A percentile compares a stretch with the other conserved stretches of the same genome.
These are phyloP conservation scores for Phalaenopsis aphrodite DNA, from an alignment of 106 monocot genomes.

Conservation along the genomic window DNA sequence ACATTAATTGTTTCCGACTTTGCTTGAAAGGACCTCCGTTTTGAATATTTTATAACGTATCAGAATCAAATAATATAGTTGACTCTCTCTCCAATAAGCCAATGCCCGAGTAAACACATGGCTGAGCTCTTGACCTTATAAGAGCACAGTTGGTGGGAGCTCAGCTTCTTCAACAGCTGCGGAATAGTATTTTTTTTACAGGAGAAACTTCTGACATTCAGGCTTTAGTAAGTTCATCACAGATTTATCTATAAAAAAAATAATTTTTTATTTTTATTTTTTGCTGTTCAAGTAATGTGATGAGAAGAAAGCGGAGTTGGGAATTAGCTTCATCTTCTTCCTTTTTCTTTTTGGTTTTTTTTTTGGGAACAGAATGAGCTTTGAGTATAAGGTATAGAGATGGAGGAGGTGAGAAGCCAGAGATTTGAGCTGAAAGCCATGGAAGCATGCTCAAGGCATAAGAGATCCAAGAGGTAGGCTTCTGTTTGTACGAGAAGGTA, in stretches of 20 bases:
- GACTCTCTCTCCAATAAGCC: constrained; percentile 6
- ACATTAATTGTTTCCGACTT: not conserved
- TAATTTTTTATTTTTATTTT: not conserved
- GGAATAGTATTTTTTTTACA: not conserved
- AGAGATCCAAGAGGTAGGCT: constrained; percentile 59
- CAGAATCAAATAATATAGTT: not conserved
- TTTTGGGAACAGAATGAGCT: not conserved
- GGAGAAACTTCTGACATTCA: not conserved
- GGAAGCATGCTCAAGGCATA: constrained; percentile 36
- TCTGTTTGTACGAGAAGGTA: not conserved
- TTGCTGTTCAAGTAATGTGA: not conserved
- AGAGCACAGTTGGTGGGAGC: constrained; percentile 9
- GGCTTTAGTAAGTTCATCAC: not conserved
- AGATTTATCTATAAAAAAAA: not conserved
- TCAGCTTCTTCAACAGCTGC: constrained; percentile 2
- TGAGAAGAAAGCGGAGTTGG: not conserved
- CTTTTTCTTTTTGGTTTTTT: not conserved
- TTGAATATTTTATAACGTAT: constrained; percentile 3
- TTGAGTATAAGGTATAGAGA: not conserved
- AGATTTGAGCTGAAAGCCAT: constrained; percentile 7
- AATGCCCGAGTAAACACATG: constrained; percentile 4
- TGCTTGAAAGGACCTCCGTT: constrained; percentile 4
- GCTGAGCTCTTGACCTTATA: not conserved
- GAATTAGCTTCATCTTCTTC: not conserved
- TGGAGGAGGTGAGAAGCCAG: constrained; percentile 2